Base-by-base conservation (phyloP, 2,329 filamentous ascomycete species). In the Sporothrix variecibatus region DNA sequence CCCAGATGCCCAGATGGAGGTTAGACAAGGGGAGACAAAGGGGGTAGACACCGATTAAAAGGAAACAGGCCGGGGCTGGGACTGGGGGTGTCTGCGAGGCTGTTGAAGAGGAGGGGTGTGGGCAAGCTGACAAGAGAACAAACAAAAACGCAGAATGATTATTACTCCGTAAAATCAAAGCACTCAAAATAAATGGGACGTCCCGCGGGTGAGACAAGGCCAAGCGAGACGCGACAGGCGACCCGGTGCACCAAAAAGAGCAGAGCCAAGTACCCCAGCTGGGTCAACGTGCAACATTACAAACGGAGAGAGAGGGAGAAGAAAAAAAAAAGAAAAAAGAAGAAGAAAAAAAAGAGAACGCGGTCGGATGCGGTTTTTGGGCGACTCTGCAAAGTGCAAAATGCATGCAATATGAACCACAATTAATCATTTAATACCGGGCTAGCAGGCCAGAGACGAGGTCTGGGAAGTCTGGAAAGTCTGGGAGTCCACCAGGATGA, bases 201-300 rank as follows among this genome's bases (percentile, higher is more conserved):
- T 53, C 67, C 67, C 46, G 67, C 46, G 28, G 28, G n/a, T 70
- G 34, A 23, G 31, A 34, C 46, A 46, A 70, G 62, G 62, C 34
- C 38, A 28, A 46, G 62, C n/a, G 38, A 46, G 62, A 67, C 60
- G 60, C n/a, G 60, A 65, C 60, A 65, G 60, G 60, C 60, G n/a
- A 65, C 34, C 60, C 34, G 34, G 43, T 65, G 11, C n/a, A 43
- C 60, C 34, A 34, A 40, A 64, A 23, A 62, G 12, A 43, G 23
- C 20, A 43, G 26, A 60, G 23, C 43, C 43, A 49, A 49, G 20
- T 12, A 49, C 12, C 15, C 43, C 12, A 31, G 17, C 17, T 60
- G 56, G 5, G 56, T 60, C 40, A 51, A 51, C 3, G 43, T 28
- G 26, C 43, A 12, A 23, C 9, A 15, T 34, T n/a, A n/a, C n/a